Evolutionary conservation across 202 grass and related monocot genomes (phyloP).

Genomic region (Elaeis oleifera): DNA sequence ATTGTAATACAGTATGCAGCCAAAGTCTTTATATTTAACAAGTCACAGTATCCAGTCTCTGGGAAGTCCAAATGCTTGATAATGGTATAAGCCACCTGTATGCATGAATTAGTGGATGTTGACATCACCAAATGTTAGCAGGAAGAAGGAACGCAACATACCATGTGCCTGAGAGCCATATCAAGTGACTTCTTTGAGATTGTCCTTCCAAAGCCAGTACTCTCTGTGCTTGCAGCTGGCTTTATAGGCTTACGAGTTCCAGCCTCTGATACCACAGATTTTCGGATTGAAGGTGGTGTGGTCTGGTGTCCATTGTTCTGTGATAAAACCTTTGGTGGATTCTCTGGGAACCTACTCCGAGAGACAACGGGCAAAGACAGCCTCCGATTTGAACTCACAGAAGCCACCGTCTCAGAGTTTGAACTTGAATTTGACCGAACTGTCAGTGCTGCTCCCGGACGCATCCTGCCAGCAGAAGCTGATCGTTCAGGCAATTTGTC

Average conservation of each 20-base stretch:
- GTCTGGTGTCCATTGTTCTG: conserved; percentile 44
- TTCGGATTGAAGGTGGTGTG: conserved; percentile 22
- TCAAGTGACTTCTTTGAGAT: conserved; percentile 97
- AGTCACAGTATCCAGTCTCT: too few species aligned
- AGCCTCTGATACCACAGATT: conserved; percentile 26
- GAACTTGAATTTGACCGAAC: conserved; percentile 34
- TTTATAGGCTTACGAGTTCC: conserved; percentile 31
- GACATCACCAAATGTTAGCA: background rate
- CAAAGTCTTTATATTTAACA: too few species aligned
- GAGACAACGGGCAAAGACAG: conserved; percentile 63
- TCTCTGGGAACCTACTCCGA: conserved; percentile 63
- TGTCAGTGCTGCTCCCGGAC: conserved; percentile 43
- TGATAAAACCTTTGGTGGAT: conserved; percentile 41
- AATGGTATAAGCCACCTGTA: too few species aligned
- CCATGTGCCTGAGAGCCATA: conserved; percentile 97
- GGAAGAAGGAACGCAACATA: conserved; percentile 36
- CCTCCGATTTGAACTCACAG: conserved; percentile 47
- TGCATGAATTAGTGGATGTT: too few species aligned
- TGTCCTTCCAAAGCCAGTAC: conserved; percentile 76
- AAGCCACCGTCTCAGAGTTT: conserved; percentile 38
- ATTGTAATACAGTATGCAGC: too few species aligned
- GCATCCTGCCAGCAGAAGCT: conserved; percentile 60
- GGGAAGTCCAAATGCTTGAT: too few species aligned
- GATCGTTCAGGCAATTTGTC: conserved; percentile 76
- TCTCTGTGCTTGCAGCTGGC: conserved; percentile 37